Evolutionary conservation across 2,329 filamentous ascomycete species (phyloP), one percentile per base, ranked within the genome.

Genomic region (Penicillium sp.): DNA sequence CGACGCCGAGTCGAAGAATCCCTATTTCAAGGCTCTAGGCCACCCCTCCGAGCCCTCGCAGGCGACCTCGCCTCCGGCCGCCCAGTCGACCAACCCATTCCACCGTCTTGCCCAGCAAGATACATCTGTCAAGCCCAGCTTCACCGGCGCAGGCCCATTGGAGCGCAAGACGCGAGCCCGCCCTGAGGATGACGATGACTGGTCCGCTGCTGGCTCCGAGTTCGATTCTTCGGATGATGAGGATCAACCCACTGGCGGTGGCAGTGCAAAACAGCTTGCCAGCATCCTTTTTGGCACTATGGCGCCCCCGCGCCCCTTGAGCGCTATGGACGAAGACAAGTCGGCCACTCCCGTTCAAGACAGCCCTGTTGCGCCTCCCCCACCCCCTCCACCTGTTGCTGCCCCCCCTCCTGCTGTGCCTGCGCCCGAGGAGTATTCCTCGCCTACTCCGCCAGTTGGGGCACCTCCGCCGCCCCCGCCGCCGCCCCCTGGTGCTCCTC

Each of bases 211-310:
- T 17, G 89, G 88, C 45, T 91, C 87, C 10, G 83, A 85, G 44
- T 81, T 86, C 39, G 85, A 87, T 36, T 83, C 81, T 0, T 80
- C 79, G 4, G 79, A 81, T 32, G 79, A 83, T n/a, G 78, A 80
- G 23, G 84, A 91, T 40, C 86, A 90, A 40, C 79, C 83, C 7
- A 83, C 87, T 13, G 86, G 86, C 35, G 87, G 87, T 39, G 83
- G 85, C 43, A 88, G 81, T 53, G 93, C 93, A 33, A 93, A 94
- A 45, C 87, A 95, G 56, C 79, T 98, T 25, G 93, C 93, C 11
- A 94, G 87, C 5, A 93, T 96, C 45, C 77, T 98, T 14, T 98
- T 98, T 63, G 91, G 93, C 43, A 95, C 90, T 36, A 97, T 98
- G 90, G 91, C 80, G 7, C 91, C 93, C 26, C 91, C 93, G 10